Base-by-base conservation (phyloP, 1,139 yeast species). In the Pichia sp. region DNA sequence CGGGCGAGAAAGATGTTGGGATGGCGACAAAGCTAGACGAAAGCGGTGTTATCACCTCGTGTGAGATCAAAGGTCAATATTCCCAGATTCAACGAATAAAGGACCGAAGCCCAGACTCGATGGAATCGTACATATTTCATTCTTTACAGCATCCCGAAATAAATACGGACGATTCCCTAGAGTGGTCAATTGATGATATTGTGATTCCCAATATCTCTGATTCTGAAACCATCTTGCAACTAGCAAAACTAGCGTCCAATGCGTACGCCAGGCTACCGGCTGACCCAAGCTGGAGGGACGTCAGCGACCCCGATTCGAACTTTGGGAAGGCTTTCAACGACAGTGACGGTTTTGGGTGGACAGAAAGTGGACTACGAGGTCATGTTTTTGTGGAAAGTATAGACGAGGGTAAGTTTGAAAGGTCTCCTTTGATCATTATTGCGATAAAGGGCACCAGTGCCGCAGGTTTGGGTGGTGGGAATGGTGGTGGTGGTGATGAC, bases 371-470 rank as follows among this genome's bases (percentile, higher is more conserved):
- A 0, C 72, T 93, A 5, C 75, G 99, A 45, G 99, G 99, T 2
- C 97, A 93, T 67, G 84, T 95, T 1, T 93, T 93, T 71, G 85
- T 83, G 13, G 83, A 85, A 61, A 78, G 78, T 13, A 82, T 79
- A 57, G 77, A 82, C 45, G 45, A 43, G 7, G 16, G 36, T 1
- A 8, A 50, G 7, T 15, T 45, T 11, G 19, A 45, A 0, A 46
- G 54, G 13, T 29, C 54, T 2, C 75, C 82, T 34, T 79, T 88
- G 0, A 90, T 90, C 15, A 86, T 95, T 2, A 80, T 93, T 49
- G 84, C 96, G 0, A 77, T 90, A 57, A 93, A 93, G 70, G 99
- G 99, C 1, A 93, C 99, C 0, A 84, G 93, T 53, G 96, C 97
- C 0, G 90, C 93, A 1, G 87, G 87, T 1, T 68, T 87, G 15